phyloP scores from a whole-genome alignment of 208 protist genomes.

The Trypanosoma vivax region DNA sequence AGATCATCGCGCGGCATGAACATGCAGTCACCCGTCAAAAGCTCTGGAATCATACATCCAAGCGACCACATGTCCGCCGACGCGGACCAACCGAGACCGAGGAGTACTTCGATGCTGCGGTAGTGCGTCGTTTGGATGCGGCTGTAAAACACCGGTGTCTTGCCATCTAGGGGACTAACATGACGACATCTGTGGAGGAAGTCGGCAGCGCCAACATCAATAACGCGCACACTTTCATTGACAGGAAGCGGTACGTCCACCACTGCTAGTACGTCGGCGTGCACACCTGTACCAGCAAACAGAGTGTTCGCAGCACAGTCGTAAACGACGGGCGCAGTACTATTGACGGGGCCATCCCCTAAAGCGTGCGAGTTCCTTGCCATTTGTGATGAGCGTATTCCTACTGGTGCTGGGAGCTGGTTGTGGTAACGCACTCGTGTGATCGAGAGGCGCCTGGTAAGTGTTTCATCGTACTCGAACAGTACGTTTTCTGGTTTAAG shows the following conservation, averaged over 20 bases:
- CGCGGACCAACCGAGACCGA: constrained; percentile 58
- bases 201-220: constrained; percentile 66
- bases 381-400: constrained; percentile 8
- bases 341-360: background rate
- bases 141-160: constrained; percentile 51
- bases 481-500: constrained; percentile 85
- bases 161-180: constrained; percentile 29
- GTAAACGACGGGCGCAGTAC: no score
- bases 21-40: constrained; percentile 64
- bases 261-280: constrained; percentile 8
- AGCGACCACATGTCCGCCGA: constrained; percentile 75
- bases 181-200: constrained; percentile 23
- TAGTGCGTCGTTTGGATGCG: constrained; percentile 81
- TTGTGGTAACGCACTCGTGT: background rate
- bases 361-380: no score
- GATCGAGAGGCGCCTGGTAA: constrained; percentile 29
- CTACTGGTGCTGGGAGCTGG: constrained; percentile 24
- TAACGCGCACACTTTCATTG: constrained; percentile 59
- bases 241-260: constrained; percentile 43
- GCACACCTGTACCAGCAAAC: no score
- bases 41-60: constrained; percentile 77
- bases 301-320: no score
- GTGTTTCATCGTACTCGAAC: constrained; percentile 50
- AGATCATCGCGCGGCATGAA: constrained; percentile 70
- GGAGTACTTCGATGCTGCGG: constrained; percentile 69